Percentiles rank a stretch among this genome's conserved stretches.
Conservation (phyloP, 495 filamentous ascomycete species). For the Bathelium albidoporum region DNA sequence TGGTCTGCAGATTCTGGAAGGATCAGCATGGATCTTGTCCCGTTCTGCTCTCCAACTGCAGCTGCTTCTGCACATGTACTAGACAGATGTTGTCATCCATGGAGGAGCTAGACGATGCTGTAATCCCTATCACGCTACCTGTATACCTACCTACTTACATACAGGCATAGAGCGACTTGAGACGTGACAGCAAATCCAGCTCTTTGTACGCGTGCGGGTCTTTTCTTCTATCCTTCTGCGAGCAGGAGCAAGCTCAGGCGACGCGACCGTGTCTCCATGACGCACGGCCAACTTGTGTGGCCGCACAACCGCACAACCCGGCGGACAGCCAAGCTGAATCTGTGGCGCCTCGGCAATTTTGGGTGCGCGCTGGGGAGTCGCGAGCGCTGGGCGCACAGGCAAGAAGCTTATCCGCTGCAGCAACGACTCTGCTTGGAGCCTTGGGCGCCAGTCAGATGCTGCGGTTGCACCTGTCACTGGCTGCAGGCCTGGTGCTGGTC, state of each 20-base stretch:
- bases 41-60: constrained; percentile 5
- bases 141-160: no score
- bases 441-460: neutral
- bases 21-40: constrained; percentile 1
- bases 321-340: neutral
- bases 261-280: neutral
- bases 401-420: neutral
- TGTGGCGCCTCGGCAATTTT: neutral
- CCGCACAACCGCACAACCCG: neutral
- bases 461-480: neutral
- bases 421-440: neutral
- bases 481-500: neutral
- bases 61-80: neutral
- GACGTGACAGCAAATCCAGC: neutral
- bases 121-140: no score
- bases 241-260: neutral
- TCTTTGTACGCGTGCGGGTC: neutral
- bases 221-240: no score
- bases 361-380: neutral
- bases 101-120: neutral
- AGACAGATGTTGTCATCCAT: constrained; percentile 1
- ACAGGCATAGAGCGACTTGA: no score
- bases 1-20: neutral
- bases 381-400: neutral
- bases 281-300: neutral